A percentile compares a stretch with the other conserved stretches of the same genome.
phyloP scores from a whole-genome alignment of 345 rosid genomes.

The Fremontodendron californicum region DNA sequence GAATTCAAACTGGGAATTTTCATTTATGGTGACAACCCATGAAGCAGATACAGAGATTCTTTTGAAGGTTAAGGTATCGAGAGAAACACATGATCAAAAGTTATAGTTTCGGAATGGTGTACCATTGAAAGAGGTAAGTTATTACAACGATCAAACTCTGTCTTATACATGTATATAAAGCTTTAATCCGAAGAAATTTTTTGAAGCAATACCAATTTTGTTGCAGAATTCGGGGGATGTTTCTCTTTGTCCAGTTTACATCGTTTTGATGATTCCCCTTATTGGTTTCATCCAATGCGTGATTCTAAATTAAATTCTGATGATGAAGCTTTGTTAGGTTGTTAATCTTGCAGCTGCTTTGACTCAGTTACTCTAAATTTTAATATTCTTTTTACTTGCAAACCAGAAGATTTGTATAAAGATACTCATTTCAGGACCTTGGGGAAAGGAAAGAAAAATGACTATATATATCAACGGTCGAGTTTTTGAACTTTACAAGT shows the following conservation, averaged over 20 bases:
- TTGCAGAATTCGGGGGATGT: not conserved
- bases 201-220: not conserved
- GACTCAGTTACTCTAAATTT: not conserved
- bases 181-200: not conserved
- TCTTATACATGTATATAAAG: not conserved
- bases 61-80: not conserved
- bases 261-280: too few relatives aligned
- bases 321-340: not conserved
- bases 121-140: not conserved
- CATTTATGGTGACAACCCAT: not conserved
- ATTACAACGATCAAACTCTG: not conserved
- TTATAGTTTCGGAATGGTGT: not conserved
- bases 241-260: not conserved
- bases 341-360: not conserved
- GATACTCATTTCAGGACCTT: too few relatives aligned
- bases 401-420: too few relatives aligned
- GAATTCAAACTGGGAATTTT: not conserved
- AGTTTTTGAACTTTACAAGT: too few relatives aligned
- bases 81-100: not conserved
- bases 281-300: not conserved
- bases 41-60: not conserved
- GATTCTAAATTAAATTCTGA: not conserved
- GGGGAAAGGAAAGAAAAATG: too few relatives aligned
- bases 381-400: not conserved
- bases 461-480: too few relatives aligned